phyloP scores from a whole-genome alignment of 1,139 yeast genomes.

The Geotrichum candidum region DNA sequence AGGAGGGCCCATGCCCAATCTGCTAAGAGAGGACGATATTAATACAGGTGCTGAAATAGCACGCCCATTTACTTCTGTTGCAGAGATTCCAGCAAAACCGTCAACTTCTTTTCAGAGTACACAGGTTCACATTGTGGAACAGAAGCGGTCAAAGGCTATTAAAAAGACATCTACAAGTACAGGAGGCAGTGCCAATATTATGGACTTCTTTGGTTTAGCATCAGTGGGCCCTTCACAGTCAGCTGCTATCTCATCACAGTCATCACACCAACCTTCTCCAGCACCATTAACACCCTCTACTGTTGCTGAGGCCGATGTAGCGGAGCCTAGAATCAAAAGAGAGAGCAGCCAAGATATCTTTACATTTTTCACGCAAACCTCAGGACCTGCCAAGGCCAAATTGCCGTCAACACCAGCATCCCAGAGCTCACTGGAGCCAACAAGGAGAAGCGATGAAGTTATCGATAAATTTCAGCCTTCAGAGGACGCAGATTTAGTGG shows the following conservation, averaged over 20 bases:
- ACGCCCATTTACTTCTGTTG: not conserved
- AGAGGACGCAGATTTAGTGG: not conserved
- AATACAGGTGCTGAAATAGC: not conserved
- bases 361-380: conserved; percentile 3
- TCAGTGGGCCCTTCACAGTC: not conserved
- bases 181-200: not conserved
- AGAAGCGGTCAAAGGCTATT: not conserved
- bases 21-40: not conserved
- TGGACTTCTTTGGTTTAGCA: conserved; percentile 5
- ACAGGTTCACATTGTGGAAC: not conserved
- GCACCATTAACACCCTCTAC: not conserved
- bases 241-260: not conserved
- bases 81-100: not conserved
- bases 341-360: conserved; percentile 1
- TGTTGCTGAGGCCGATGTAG: not conserved
- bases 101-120: not conserved
- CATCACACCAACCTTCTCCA: not conserved
- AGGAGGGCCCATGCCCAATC: conserved; percentile 3
- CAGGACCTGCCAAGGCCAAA: not conserved
- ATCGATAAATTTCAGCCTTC: not conserved
- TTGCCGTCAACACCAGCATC: not conserved
- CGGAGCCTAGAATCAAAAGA: not conserved
- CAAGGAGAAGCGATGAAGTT: not conserved
- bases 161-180: not conserved
- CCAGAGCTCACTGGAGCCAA: not conserved